Evolutionary conservation across 129 eudicot genomes (phyloP), one percentile per base, ranked within the genome.

Genomic region (Scalesia atractyloides): DNA sequence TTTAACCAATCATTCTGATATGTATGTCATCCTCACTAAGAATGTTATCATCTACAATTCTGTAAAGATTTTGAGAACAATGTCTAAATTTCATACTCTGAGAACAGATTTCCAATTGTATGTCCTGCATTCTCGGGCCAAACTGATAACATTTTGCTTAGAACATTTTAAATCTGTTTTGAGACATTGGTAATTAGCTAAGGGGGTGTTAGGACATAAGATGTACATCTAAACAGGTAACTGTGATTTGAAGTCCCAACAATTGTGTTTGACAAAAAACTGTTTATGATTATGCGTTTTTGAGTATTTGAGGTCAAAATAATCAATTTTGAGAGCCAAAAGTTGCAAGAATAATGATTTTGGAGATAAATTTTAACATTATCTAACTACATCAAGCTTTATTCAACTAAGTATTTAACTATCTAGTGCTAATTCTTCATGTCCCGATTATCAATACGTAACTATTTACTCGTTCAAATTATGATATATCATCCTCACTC

Each of bases 101-200:
- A 19, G n/a, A 64, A 20, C 64, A 73, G 47, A 16, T 44, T 60
- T 24, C 22, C 19, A 24, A 24, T 52, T 33, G 24, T 17, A 17
- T 17, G 60, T 64, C 17, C 9, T 47, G 54, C 14, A 17, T 39
- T n/a, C 66, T 58, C 76, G 26, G 1, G 51, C 69, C 69, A 73
- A 48, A 44, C 33, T 10, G 44, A 47, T 5, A 47, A 46, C 69
- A 30, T 73, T 14, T 41, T 34, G 6, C 66, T 57, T 57, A 3
- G n/a, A 48, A 61, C 24, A 34, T 9, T 73, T 53, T 49, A 12
- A 51, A 33, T 20, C 39, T 37, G 37, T 7, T 51, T 30, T 13
- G 36, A n/a, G 30, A 26, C 19, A 30, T 44, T 15, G 44, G 49
- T 11, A 24, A 68, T 22, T 30, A 44, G 43, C 22, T 1, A 9